Base-by-base conservation (phyloP, 1,284 basidiomycete genomes). In the Puccinia triticina region DNA sequence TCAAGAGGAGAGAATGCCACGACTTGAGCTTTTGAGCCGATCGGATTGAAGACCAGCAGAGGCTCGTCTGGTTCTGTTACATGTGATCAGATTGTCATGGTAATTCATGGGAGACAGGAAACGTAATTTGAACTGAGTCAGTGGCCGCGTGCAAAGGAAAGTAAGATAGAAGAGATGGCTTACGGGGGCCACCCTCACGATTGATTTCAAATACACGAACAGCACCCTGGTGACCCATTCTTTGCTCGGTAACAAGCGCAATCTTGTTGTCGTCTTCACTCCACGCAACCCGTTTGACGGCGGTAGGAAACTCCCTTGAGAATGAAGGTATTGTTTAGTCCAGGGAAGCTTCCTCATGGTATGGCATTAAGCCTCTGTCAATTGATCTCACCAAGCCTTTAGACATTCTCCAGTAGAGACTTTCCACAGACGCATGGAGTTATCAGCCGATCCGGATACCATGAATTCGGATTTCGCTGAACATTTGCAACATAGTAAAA, bases 221-320 rank as follows among this genome's bases (percentile, higher is more conserved):
- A n/a, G 92, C 91, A 84, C 88, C 88, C 50, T 93, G 93, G 88
- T 92, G 89, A 1, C 96, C 96, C 93, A 95, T 95, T 84, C 97
- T 92, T 88, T 97, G 94, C 88, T 99, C 97, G 0, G 97, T 99
- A 85, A 98, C 93, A 86, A 94, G 95, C 46, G 98, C 92, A 64
- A 96, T 90, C 86, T 92, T 90, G 76, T 91, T 90, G 87, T 94
- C 94, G 86, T 95, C 93, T 85, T 94, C 93, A 88, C 92, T 95
- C 89, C 93, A 95, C 18, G 92, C 91, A 40, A 98, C 96, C 72
- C 96, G 90, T 90, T 98, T 98, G 85, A 98, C 94, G 2, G 97
- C 96, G 0, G 96, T 99, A 64, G 94, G 93, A 89, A 98, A 98
- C 88, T 98, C 96, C 97, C 97, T 99, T 4, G 90, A 82, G 48